phyloP scores from a whole-genome alignment of 257 asterid species.

The Solanum ahanhuiri region DNA sequence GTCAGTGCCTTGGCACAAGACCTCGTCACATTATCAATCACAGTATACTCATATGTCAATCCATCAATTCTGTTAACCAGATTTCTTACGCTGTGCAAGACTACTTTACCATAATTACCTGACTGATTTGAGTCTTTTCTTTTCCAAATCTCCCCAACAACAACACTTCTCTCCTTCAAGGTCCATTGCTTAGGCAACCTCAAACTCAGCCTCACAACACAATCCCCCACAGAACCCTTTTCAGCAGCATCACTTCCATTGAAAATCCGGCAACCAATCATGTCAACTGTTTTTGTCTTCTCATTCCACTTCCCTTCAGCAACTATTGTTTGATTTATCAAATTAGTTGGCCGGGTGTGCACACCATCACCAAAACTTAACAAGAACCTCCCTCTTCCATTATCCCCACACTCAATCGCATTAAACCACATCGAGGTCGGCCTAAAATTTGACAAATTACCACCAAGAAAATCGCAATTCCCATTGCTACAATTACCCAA shows the following conservation, averaged over 20 bases:
- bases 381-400: slow-evolving; percentile 65
- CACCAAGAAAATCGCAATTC: slow-evolving; percentile 51
- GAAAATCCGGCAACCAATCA: slow-evolving; percentile 74
- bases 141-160: slow-evolving; percentile 80
- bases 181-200: slow-evolving; percentile 63
- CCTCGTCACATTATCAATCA: slow-evolving; percentile 36
- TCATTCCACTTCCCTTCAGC: slow-evolving; percentile 77
- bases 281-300: slow-evolving; percentile 52
- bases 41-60: slow-evolving; percentile 54
- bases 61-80: slow-evolving; percentile 11
- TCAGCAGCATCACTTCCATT: slow-evolving; percentile 29
- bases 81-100: slow-evolving; percentile 26
- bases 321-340: slow-evolving; percentile 42
- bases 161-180: slow-evolving; percentile 50
- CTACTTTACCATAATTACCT: slow-evolving; percentile 50
- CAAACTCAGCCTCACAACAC: slow-evolving; percentile 61
- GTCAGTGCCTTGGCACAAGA: slow-evolving; percentile 36
- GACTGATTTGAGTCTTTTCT: slow-evolving; percentile 39
- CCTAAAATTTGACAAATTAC: slow-evolving; percentile 20
- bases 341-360: neutral
- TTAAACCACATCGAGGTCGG: slow-evolving; percentile 38
- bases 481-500: slow-evolving; percentile 38
- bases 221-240: slow-evolving; percentile 47
- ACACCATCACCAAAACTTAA: slow-evolving; percentile 34
- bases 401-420: slow-evolving; percentile 41